phyloP scores from a whole-genome alignment of 2,329 filamentous ascomycete species.

The Chaetomium sp. region DNA sequence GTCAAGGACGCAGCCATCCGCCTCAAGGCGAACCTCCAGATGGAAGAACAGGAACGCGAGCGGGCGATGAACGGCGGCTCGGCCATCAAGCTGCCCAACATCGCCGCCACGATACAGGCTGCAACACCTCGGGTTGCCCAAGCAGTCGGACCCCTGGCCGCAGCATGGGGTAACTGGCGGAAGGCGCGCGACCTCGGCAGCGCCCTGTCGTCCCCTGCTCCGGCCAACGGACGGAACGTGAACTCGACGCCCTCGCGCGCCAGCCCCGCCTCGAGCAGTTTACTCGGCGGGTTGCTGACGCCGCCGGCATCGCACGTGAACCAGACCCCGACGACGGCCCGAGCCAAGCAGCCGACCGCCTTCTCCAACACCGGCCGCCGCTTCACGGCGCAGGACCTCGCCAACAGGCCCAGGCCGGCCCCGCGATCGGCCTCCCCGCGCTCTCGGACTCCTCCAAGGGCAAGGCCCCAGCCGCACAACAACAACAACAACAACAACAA shows the following conservation, averaged over 20 bases:
- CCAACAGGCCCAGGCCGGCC: conserved; percentile 40
- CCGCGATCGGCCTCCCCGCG: conserved; percentile 37
- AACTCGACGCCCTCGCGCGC: conserved; percentile 64
- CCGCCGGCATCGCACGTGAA: conserved; percentile 78
- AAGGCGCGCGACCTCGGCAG: conserved; percentile 64
- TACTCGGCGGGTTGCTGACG: conserved; percentile 81
- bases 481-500: no score
- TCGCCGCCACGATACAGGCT: conserved; percentile 76
- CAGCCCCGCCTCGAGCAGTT: conserved; percentile 55
- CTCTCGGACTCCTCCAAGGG: conserved; percentile 26
- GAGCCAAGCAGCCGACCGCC: conserved; percentile 56
- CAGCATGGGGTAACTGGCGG: conserved; percentile 96
- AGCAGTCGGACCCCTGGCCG: conserved; percentile 73
- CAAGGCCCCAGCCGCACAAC: conserved; percentile 40
- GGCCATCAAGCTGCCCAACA: conserved; percentile 68
- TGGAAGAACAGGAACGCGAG: conserved; percentile 96
- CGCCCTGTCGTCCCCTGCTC: conserved; percentile 48
- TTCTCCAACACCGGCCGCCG: conserved; percentile 63
- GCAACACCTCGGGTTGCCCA: conserved; percentile 82
- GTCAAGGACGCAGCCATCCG: conserved; percentile 91
- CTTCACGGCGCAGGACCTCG: conserved; percentile 55
- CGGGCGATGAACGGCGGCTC: conserved; percentile 73
- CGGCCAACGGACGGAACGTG: conserved; percentile 43
- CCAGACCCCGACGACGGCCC: conserved; percentile 55
- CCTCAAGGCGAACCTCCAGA: conserved; percentile 90